Conservation (phyloP, 345 rosid species). For the Streptanthus diversifolius region DNA sequence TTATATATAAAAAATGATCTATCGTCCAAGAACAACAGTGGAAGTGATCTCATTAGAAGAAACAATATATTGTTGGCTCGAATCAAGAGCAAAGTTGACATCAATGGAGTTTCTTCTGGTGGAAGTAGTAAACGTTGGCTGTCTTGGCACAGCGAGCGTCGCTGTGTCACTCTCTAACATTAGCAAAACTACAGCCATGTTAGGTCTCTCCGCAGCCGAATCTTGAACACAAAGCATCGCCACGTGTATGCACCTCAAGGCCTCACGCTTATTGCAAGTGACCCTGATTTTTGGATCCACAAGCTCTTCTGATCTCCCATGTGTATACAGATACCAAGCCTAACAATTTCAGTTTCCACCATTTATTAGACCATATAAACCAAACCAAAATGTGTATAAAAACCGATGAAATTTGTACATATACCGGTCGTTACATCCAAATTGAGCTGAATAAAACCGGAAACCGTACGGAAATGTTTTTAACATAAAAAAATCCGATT, state of each 20-base stretch:
- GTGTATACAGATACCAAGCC: slow-evolving; percentile 81
- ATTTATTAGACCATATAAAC: not conserved
- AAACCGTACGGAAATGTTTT: too few relatives aligned
- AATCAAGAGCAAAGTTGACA: slow-evolving; percentile 38
- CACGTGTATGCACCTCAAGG: slow-evolving; percentile 63
- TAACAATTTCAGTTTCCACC: slow-evolving; percentile 25
- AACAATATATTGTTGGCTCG: slow-evolving; percentile 32
- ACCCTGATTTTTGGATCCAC: slow-evolving; percentile 49
- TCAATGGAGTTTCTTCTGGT: slow-evolving; percentile 42
- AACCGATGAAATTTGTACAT: not conserved
- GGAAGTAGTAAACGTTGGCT: slow-evolving; percentile 55
- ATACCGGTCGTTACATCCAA: too few relatives aligned
- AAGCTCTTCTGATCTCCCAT: slow-evolving; percentile 54
- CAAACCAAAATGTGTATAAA: not conserved
- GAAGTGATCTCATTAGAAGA: slow-evolving; percentile 35
- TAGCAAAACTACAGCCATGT: slow-evolving; percentile 61
- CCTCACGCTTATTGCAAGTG: slow-evolving; percentile 44
- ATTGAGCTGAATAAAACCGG: too few relatives aligned
- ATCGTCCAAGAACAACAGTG: slow-evolving; percentile 37
- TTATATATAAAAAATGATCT: not conserved
- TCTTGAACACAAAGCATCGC: slow-evolving; percentile 88
- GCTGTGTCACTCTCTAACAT: slow-evolving; percentile 68
- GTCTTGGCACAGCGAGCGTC: slow-evolving; percentile 50
- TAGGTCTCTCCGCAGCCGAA: slow-evolving; percentile 57
- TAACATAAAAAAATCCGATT: too few relatives aligned